Conservation (phyloP, 345 rosid genomes). For the Erodium maritimum region DNA sequence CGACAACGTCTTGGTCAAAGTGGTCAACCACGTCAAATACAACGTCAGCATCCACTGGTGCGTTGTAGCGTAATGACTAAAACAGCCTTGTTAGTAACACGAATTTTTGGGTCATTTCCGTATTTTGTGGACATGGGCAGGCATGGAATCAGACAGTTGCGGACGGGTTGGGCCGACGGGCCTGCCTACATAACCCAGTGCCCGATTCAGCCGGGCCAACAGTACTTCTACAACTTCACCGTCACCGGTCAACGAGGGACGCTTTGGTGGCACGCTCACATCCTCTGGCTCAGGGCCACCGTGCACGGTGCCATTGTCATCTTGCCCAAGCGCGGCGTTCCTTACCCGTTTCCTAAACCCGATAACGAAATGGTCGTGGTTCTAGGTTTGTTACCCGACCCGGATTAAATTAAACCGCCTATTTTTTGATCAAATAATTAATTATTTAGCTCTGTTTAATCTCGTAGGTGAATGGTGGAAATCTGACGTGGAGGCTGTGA, state of each 20-base stretch:
- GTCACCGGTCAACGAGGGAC: slow-evolving; percentile 78
- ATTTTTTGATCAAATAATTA: neutral
- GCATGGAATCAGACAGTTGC: slow-evolving; percentile 71
- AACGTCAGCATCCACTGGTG: slow-evolving; percentile 54
- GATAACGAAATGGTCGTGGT: slow-evolving; percentile 42
- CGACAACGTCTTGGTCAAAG: slow-evolving; percentile 47
- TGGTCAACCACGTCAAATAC: slow-evolving; percentile 52
- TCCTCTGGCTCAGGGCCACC: slow-evolving; percentile 89
- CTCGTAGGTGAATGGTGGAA: slow-evolving; percentile 90
- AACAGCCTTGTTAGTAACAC: neutral
- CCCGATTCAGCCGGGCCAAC: slow-evolving; percentile 69
- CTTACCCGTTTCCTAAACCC: slow-evolving; percentile 82
- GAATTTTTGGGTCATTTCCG: neutral
- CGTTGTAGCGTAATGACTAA: neutral
- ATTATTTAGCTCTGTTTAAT: neutral
- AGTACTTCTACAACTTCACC: slow-evolving; percentile 60
- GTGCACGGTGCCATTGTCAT: slow-evolving; percentile 76
- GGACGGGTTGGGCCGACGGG: slow-evolving; percentile 89
- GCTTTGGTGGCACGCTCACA: slow-evolving; percentile 76
- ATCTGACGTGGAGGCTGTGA: slow-evolving; percentile 68
- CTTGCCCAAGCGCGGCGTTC: slow-evolving; percentile 68
- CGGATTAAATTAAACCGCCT: neutral
- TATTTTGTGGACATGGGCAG: slow-evolving; percentile 15
- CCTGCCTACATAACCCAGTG: slow-evolving; percentile 92
- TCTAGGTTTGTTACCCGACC: slow-evolving; percentile 23